Evolutionary conservation across 306 rosid species (phyloP).

Genomic region (Vigna reflexopilosa): DNA sequence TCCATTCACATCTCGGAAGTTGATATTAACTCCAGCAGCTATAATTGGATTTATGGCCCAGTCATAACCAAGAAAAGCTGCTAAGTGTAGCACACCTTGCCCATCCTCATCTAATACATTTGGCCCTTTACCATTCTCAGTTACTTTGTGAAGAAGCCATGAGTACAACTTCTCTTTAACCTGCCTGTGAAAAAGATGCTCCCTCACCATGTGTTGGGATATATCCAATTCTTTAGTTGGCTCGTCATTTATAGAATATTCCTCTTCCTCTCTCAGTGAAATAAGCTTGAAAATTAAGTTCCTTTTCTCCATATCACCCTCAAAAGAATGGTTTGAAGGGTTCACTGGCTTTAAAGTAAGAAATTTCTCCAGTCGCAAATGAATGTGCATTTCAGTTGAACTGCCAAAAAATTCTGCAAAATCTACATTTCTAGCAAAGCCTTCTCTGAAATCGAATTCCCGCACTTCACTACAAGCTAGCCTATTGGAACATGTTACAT

Average conservation of each 20-base stretch:
- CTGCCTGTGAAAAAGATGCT: constrained; percentile 54
- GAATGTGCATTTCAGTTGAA: constrained; percentile 56
- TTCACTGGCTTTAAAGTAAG: constrained; percentile 57
- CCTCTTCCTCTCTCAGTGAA: constrained; percentile 77
- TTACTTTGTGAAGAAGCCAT: constrained; percentile 79
- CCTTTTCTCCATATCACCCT: constrained; percentile 55
- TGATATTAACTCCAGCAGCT: constrained; percentile 77
- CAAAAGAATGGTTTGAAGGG: constrained; percentile 53
- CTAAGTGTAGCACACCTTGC: constrained; percentile 81
- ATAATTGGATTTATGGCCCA: constrained; percentile 83
- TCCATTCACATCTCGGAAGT: constrained; percentile 87
- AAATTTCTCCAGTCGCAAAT: constrained; percentile 61
- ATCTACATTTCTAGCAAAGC: constrained; percentile 57
- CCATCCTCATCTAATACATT: constrained; percentile 72
- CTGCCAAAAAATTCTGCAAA: constrained; percentile 46
- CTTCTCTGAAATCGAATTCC: constrained; percentile 74
- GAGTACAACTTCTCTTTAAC: constrained; percentile 77
- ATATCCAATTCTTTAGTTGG: constrained; percentile 43
- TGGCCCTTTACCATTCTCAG: constrained; percentile 85
- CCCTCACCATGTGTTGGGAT: constrained; percentile 56
- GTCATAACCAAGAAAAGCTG: constrained; percentile 83
- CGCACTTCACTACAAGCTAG: constrained; percentile 92
- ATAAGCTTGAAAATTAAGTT: constrained; percentile 63
- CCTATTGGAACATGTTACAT: constrained; percentile 90
- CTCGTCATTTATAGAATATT: constrained; percentile 52